Evolutionary conservation across 2,329 filamentous ascomycete genomes (phyloP), one percentile per base, ranked within the genome.

Genomic region (Colletotrichum noveboracense): DNA sequence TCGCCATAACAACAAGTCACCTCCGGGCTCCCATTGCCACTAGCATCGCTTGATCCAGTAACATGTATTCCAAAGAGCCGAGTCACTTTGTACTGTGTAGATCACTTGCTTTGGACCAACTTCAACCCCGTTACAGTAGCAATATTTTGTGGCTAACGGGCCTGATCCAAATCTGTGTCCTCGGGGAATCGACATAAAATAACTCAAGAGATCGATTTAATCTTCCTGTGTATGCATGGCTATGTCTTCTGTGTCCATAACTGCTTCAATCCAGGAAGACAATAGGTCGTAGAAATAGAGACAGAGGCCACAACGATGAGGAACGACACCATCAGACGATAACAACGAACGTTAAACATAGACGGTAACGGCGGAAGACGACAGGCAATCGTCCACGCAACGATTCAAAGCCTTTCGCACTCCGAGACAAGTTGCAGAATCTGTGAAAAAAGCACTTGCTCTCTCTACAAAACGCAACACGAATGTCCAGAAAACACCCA

Each of bases 281-380:
- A 38, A 14, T 14, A 14, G 32, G 4, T 38, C 5, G 16, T 9
- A 18, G 36, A 18, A 9, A 8, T 38, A 18, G 18, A 8, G 2
- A 18, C 6, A 9, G 8, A 8, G 7, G 16, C 16, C 36, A 18
- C 16, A 5, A 48, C 18, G 5, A 7, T 18, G 5, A 18, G 16
- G 1, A 2, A 38, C 36, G 14, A 38, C 36, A 38, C 18, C 4
- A 18, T 38, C 4, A 2, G 36, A 16, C 14, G 14, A 38, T 18
- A 18, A n/a, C 9, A 12, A n/a, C 9, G 18, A 2, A n/a, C 38
- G 18, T 0, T 8, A 2, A n/a, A 6, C 9, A 48, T n/a, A 10
- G 9, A 48, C 9, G 0, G 38, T 3, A 48, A 48, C 38, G 3
- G 2, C 18, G 3, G 3, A 48, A 2, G 2, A 4, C 18, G 1